These are phyloP conservation scores for Teratosphaeria nubilosa DNA, from an alignment of 2,329 filamentous ascomycete genomes.

Conservation along the genomic window DNA sequence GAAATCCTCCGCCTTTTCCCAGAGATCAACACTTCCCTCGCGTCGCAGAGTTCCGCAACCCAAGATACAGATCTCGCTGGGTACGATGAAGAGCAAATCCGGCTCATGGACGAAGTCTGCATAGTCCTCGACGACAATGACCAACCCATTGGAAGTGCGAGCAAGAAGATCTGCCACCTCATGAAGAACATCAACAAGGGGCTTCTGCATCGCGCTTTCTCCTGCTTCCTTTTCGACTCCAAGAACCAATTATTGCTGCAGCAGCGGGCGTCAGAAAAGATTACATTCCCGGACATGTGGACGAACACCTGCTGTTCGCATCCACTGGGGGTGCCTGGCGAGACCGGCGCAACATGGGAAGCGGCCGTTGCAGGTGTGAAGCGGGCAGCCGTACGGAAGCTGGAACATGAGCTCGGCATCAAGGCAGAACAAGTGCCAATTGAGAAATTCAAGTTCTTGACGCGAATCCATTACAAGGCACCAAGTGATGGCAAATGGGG, in stretches of 20 bases:
- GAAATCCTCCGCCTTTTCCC: slow-evolving; percentile 83
- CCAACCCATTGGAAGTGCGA: slow-evolving; percentile 84
- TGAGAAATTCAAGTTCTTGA: slow-evolving; percentile 87
- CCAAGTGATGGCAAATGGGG: slow-evolving; percentile 97
- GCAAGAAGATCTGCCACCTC: slow-evolving; percentile 96
- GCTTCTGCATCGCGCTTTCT: slow-evolving; percentile 92
- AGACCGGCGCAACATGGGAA: slow-evolving; percentile 74
- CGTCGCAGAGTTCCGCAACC: slow-evolving; percentile 40
- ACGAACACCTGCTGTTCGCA: slow-evolving; percentile 99
- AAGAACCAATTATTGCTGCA: slow-evolving; percentile 88
- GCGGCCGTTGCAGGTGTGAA: slow-evolving; percentile 80
- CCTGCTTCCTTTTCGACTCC: slow-evolving; percentile 93
- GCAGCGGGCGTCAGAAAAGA: slow-evolving; percentile 92
- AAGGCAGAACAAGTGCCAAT: slow-evolving; percentile 78
- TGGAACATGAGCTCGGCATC: slow-evolving; percentile 92
- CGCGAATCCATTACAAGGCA: slow-evolving; percentile 95
- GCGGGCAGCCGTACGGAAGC: slow-evolving; percentile 82
- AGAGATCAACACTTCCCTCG: slow-evolving; percentile 57
- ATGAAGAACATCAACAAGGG: slow-evolving; percentile 99
- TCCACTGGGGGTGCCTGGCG: slow-evolving; percentile 79
- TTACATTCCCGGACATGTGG: slow-evolving; percentile 99
- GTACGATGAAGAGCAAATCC: slow-evolving; percentile 95
- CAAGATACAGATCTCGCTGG: slow-evolving; percentile 64
- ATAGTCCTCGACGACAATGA: slow-evolving; percentile 93
- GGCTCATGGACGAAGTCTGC: slow-evolving; percentile 97